phyloP scores from a whole-genome alignment of 2,329 filamentous ascomycete species.

The Paracorniculantispora psalliotae region DNA sequence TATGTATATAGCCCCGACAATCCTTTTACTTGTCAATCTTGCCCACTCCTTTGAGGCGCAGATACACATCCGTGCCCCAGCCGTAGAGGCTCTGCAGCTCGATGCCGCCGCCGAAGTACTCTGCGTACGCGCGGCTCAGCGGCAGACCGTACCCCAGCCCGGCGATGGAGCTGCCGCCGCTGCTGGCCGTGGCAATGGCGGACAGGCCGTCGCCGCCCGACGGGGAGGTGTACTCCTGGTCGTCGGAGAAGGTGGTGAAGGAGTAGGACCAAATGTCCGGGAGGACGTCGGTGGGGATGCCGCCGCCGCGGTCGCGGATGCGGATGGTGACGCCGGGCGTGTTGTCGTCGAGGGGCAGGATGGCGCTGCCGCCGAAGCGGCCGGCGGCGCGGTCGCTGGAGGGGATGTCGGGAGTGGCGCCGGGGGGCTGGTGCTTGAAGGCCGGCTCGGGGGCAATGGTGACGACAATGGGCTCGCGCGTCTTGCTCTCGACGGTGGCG shows the following conservation, averaged over 20 bases:
- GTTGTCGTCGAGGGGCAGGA: constrained; percentile 56
- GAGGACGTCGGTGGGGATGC: constrained; percentile 78
- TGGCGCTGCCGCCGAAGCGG: constrained; percentile 41
- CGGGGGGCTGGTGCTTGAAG: constrained; percentile 23
- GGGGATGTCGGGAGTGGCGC: constrained; percentile 24
- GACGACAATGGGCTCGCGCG: constrained; percentile 78
- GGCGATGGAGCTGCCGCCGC: constrained; percentile 77
- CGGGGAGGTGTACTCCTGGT: constrained; percentile 38
- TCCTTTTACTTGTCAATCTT: constrained; percentile 36
- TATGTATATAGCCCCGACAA: background rate
- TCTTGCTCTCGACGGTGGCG: constrained; percentile 81
- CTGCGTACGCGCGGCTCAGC: constrained; percentile 85
- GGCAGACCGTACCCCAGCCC: constrained; percentile 91
- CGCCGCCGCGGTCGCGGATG: constrained; percentile 91
- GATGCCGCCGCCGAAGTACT: constrained; percentile 96
- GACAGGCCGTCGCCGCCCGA: constrained; percentile 55
- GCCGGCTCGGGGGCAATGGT: constrained; percentile 74
- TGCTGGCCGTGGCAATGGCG: constrained; percentile 66
- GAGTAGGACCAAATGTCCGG: constrained; percentile 94
- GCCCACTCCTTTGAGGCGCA: constrained; percentile 59
- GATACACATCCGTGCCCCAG: constrained; percentile 74
- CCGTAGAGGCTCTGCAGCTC: constrained; percentile 92
- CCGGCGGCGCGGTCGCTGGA: constrained; percentile 35
- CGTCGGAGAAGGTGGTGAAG: constrained; percentile 85
- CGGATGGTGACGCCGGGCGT: constrained; percentile 88